Percentiles rank a stretch among this genome's conserved stretches.
These are phyloP conservation scores for Gynandropsis gynandra DNA, from an alignment of 345 rosid species.

Conservation along the genomic window DNA sequence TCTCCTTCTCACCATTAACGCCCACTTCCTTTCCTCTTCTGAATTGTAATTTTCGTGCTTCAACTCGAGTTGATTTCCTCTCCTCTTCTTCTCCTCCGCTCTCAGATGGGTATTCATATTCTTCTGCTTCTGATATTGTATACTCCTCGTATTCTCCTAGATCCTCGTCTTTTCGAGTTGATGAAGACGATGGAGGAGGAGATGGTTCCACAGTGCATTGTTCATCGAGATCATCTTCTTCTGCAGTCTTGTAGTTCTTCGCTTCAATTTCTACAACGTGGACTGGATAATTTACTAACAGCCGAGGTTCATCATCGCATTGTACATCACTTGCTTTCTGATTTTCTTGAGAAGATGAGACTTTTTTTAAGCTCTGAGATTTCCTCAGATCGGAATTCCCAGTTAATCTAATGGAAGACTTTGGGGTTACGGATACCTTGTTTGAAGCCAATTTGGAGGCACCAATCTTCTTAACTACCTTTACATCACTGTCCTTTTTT, in stretches of 20 bases:
- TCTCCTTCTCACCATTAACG: conserved; percentile 38
- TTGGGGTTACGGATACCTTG: conserved; percentile 28
- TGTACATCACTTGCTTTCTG: conserved; percentile 22
- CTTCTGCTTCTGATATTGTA: conserved; percentile 36
- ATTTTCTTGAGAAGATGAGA: conserved; percentile 31
- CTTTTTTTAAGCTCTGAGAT: conserved; percentile 36
- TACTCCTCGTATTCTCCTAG: conserved; percentile 32
- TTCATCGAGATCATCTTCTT: conserved; percentile 36
- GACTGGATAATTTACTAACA: conserved; percentile 29
- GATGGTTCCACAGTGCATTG: conserved; percentile 26
- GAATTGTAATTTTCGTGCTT: conserved; percentile 45
- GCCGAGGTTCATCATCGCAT: conserved; percentile 22
- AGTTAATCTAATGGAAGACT: conserved; percentile 27
- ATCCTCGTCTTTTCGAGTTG: conserved; percentile 33
- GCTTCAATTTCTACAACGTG: conserved; percentile 56
- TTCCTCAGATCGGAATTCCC: conserved; percentile 37
- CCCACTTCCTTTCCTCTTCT: conserved; percentile 66
- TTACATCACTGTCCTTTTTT: conserved; percentile 25
- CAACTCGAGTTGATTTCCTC: conserved; percentile 34
- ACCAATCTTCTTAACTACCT: conserved; percentile 18
- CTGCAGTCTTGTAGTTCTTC: conserved; percentile 17
- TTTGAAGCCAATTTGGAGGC: conserved; percentile 31
- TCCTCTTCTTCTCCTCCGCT: conserved; percentile 34
- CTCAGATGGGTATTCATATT: conserved; percentile 26
- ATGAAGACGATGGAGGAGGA: conserved; percentile 20